phyloP scores from a whole-genome alignment of 257 asterid species.

The Ligustrum vulgare region DNA sequence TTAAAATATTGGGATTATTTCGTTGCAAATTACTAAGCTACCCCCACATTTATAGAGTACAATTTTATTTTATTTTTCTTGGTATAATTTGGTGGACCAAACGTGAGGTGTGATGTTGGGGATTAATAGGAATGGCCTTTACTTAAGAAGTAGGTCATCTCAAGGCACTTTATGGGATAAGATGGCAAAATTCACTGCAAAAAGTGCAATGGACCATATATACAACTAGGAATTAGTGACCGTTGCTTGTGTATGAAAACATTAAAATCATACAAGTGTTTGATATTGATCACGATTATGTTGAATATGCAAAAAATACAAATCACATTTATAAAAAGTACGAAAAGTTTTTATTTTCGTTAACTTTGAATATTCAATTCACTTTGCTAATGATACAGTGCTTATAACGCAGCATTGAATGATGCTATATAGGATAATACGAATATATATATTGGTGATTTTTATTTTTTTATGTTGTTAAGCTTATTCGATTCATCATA shows the following conservation, averaged over 20 bases:
- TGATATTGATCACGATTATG: neutral
- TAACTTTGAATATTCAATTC: too few relatives aligned
- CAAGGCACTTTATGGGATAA: conserved; percentile 20
- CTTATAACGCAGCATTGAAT: too few relatives aligned
- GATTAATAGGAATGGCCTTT: conserved; percentile 42
- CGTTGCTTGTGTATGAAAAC: conserved; percentile 14
- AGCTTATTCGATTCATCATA: too few relatives aligned
- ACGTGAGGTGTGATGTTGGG: conserved; percentile 49
- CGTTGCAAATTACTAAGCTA: neutral
- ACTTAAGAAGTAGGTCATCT: conserved; percentile 54
- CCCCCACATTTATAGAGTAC: neutral
- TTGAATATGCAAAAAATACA: too few relatives aligned
- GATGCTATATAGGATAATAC: too few relatives aligned
- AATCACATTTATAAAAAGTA: too few relatives aligned
- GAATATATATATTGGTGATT: too few relatives aligned
- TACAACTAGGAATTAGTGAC: conserved; percentile 22
- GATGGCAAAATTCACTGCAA: conserved; percentile 33
- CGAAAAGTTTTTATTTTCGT: too few relatives aligned
- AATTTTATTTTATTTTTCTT: neutral
- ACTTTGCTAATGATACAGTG: too few relatives aligned
- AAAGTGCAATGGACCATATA: conserved; percentile 37
- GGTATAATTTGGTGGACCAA: conserved; percentile 49
- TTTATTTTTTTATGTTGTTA: too few relatives aligned
- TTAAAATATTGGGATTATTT: neutral
- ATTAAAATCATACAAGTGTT: neutral